Evolutionary conservation across 2,329 filamentous ascomycete species (phyloP).

Genomic region (Neoarthrinium moseri): DNA sequence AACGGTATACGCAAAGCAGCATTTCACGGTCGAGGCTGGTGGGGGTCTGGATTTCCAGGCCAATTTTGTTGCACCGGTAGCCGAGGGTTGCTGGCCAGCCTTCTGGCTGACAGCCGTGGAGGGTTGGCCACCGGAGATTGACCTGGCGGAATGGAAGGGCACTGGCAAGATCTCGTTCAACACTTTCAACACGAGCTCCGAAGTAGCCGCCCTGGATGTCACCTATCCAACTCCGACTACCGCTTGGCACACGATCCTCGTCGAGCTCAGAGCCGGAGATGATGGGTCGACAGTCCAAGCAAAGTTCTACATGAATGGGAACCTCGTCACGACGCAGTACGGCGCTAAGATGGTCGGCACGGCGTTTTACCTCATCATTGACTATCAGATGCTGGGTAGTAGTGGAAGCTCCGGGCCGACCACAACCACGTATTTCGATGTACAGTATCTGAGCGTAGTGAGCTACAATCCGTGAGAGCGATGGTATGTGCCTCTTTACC

Average conservation of each 20-base stretch:
- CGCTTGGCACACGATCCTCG: slow-evolving; percentile 6
- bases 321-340: slow-evolving; percentile 7
- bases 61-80: slow-evolving; percentile 34
- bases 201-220: slow-evolving; percentile 46
- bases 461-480: slow-evolving; percentile 15
- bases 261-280: slow-evolving; percentile 4
- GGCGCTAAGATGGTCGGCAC: not conserved
- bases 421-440: slow-evolving; percentile 16
- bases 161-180: slow-evolving; percentile 55
- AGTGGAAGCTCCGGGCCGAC: slow-evolving; percentile 14
- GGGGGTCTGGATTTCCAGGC: slow-evolving; percentile 38
- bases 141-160: slow-evolving; percentile 63
- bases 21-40: slow-evolving; percentile 34
- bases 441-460: slow-evolving; percentile 16
- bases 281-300: slow-evolving; percentile 2
- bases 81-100: slow-evolving; percentile 52
- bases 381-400: slow-evolving; percentile 19
- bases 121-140: slow-evolving; percentile 58
- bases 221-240: slow-evolving; percentile 37
- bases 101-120: slow-evolving; percentile 57
- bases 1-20: slow-evolving; percentile 39
- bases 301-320: slow-evolving; percentile 9
- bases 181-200: slow-evolving; percentile 39
- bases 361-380: slow-evolving; percentile 11
- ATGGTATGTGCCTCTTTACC: no score